These are phyloP conservation scores for Crithidia fasciculata DNA, from an alignment of 208 protist species.

Conservation along the genomic window DNA sequence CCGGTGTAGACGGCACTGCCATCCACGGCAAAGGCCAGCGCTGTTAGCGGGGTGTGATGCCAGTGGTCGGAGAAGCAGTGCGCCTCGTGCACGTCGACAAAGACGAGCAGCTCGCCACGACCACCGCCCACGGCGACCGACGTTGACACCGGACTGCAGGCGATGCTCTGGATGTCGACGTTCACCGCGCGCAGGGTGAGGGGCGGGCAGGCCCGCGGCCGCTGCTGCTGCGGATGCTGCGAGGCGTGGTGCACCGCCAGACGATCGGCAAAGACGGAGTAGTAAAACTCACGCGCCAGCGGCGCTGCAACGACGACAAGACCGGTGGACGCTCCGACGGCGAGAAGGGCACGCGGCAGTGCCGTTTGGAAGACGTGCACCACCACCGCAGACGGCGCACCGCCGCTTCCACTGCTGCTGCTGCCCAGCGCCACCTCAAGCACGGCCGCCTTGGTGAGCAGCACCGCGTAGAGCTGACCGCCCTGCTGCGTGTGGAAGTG, in stretches of 20 bases:
- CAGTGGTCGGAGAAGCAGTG: conserved; percentile 90
- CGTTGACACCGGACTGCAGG: conserved; percentile 53
- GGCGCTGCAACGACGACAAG: conserved; percentile 65
- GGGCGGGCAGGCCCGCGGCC: conserved; percentile 2
- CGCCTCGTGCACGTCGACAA: conserved; percentile 48
- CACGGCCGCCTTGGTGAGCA: conserved; percentile 56
- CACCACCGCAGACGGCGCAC: conserved; percentile 22
- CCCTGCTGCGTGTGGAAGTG: conserved; percentile 55
- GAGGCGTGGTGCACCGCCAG: background rate
- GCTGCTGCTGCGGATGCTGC: conserved; percentile 11
- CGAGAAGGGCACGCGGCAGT: conserved; percentile 37
- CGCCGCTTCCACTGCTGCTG: background rate
- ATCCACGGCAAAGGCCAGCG: conserved; percentile 74
- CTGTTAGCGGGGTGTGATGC: conserved; percentile 87
- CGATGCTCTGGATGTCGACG: conserved; percentile 59
- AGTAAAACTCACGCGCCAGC: conserved; percentile 59
- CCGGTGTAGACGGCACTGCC: conserved; percentile 79
- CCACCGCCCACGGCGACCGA: conserved; percentile 73
- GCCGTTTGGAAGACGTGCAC: conserved; percentile 45
- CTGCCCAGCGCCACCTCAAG: conserved; percentile 52
- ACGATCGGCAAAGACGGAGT: conserved; percentile 37
- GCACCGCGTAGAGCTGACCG: conserved; percentile 61
- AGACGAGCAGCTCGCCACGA: conserved; percentile 80
- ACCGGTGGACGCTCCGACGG: conserved; percentile 58
- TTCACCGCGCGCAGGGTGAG: conserved; percentile 36